Evolutionary conservation across 2,329 filamentous ascomycete genomes (phyloP), one percentile per base, ranked within the genome.

Genomic region (Botrytis byssoidea): DNA sequence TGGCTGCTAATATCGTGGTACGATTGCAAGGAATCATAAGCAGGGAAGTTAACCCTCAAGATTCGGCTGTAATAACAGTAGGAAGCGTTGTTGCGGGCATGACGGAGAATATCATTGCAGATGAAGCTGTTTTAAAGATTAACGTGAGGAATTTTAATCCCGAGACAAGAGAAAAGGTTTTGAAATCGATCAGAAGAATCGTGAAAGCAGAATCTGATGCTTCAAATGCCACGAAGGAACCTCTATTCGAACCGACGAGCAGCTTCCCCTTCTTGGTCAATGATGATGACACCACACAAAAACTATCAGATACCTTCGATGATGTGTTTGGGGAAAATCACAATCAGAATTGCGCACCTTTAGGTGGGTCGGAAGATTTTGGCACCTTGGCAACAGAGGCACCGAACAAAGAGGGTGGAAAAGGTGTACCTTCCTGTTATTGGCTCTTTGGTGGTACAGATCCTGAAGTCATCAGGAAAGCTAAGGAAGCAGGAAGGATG

Each of bases 141-240:
- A 83, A 83, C 69, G 82, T 85, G 0, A 81, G 85, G 20, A 83
- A 81, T 1, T 82, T 82, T 2, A 79, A 79, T 0, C 72, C 76
- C 0, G 79, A 79, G 0, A 81, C 82, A 0, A 80, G 84, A 0
- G 77, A 82, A 12, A 79, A 78, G 1, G 79, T 87, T 0, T 69
- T 83, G 4, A 77, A 76, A 1, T 77, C 82, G 0, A 83, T 87
- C n/a, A 79, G 80, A 70, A 79, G 83, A 1, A 83, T 87, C 20
- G 83, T 91, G 0, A 81, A 85, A n/a, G 86, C 87, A 0, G 90
- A 91, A 75, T 78, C 75, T 44, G 71, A 76, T 32, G 77, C 77
- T 1, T 85, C 85, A n/a, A 74, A 81, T 2, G 87, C 88, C 0
- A 82, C 83, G 0, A 73, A 75, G n/a, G 74, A 76, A 16, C 77